These are phyloP conservation scores for Acanthochlamys bracteata DNA, from an alignment of 106 monocot genomes.

Conservation along the genomic window DNA sequence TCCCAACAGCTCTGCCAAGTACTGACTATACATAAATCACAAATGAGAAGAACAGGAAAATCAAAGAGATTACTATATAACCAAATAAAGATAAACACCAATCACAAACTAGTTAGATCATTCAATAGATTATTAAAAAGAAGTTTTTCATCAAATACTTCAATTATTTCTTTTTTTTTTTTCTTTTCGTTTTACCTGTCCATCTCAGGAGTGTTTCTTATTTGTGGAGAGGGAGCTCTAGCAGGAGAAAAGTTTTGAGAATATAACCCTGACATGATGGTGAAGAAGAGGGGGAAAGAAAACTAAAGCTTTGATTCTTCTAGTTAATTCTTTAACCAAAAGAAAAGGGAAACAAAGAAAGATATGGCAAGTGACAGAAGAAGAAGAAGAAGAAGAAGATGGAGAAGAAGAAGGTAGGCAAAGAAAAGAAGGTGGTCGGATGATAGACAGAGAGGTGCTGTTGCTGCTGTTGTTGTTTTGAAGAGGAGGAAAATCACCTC, in stretches of 20 bases:
- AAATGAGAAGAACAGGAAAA: constrained; percentile 2
- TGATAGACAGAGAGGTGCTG: constrained; percentile 11
- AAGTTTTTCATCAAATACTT: neutral
- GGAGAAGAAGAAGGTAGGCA: neutral
- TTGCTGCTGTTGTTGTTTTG: neutral
- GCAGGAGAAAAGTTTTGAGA: constrained; percentile 73
- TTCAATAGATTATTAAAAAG: neutral
- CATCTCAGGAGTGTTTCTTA: constrained; percentile 59
- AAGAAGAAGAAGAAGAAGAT: neutral
- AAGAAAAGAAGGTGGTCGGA: constrained; percentile 2
- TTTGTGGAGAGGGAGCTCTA: constrained; percentile 75
- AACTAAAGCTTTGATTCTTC: neutral
- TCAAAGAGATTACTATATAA: constrained; percentile 8
- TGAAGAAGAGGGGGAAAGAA: constrained; percentile 4
- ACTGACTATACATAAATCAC: constrained; percentile 53
- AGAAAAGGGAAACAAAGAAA: constrained; percentile 6
- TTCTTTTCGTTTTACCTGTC: constrained; percentile 42
- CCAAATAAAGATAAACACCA: constrained; percentile 5
- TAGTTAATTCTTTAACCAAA: neutral
- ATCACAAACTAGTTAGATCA: neutral
- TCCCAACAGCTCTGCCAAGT: constrained; percentile 83
- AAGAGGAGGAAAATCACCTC: constrained; percentile 1
- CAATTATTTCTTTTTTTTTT: neutral
- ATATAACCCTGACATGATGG: constrained; percentile 83
- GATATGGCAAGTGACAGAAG: neutral